Base-by-base conservation (phyloP, 2,329 filamentous ascomycete genomes). In the Aspergillus uvarum region DNA sequence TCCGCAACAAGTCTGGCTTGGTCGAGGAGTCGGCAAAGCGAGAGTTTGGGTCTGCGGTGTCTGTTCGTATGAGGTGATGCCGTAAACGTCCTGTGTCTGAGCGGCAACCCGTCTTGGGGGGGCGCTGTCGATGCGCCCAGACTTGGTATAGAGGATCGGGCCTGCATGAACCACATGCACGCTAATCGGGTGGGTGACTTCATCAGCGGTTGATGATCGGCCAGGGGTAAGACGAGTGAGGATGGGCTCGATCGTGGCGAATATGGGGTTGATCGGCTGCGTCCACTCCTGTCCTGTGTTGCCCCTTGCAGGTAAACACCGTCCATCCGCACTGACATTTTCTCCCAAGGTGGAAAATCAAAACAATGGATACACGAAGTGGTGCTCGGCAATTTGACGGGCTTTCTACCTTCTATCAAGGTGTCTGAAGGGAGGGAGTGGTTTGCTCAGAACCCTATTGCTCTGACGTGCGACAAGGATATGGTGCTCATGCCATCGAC, bases 281-380 rank as follows among this genome's bases (percentile, higher is more conserved):
- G 2, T 35, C 12, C 21, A 21, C 24, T 47, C 22, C 29, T 29
- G 35, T 32, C 12, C 31, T 29, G 6, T 14, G 32, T 24, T 44
- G 22, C 51, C 59, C 59, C 59, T 61, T 61, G 56, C 56, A 59
- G 56, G 44, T 29, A 38, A 55, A 54, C 26, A 61, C 16, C 22
- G 19, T 32, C 47, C 48, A 59, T 22, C 31, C 47, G 49, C 42
- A 53, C 29, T 42, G 10, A 29, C 47, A 49, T 58, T 58, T 35
- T 16, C n/a, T 31, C 35, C 26, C 50, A 14, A 54, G 12, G n/a
- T 32, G 7, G 10, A 49, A 53, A 59, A 59, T 42, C 47, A 51
- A 55, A 19, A 48, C 8, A 19, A 10, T 29, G 7, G 8, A 8
- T 29, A 7, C 8, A 10, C 26, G 26, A 29, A 29, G 26, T 29